Evolutionary conservation across 805 yeast species (phyloP).

Genomic region (Hermanozyma aechmeae): DNA sequence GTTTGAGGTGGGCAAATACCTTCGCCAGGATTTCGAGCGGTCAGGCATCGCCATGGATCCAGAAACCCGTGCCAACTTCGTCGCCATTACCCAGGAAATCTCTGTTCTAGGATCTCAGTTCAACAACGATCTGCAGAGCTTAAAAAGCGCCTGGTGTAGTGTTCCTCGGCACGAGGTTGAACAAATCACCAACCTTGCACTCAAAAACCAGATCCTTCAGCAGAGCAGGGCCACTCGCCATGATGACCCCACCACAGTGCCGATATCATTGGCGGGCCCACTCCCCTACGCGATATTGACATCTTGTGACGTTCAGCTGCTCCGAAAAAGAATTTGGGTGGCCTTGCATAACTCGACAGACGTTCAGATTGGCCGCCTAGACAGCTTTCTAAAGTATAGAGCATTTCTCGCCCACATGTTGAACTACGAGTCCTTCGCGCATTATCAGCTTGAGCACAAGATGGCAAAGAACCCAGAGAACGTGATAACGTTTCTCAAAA

Average conservation of each 20-base stretch:
- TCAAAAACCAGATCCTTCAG: slow-evolving; percentile 17
- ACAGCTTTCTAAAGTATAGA: slow-evolving; percentile 52
- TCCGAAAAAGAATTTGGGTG: slow-evolving; percentile 67
- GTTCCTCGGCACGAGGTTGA: slow-evolving; percentile 22
- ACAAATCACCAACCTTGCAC: slow-evolving; percentile 10
- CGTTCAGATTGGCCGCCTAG: slow-evolving; percentile 52
- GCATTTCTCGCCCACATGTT: slow-evolving; percentile 64
- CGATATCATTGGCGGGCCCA: slow-evolving; percentile 41
- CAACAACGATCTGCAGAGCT: slow-evolving; percentile 35
- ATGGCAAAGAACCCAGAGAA: slow-evolving; percentile 80
- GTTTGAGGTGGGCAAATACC: slow-evolving; percentile 66
- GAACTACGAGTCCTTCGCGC: slow-evolving; percentile 62
- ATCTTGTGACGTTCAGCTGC: slow-evolving; percentile 42
- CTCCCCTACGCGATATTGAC: slow-evolving; percentile 58
- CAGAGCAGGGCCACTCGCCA: background rate
- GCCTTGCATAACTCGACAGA: slow-evolving; percentile 58
- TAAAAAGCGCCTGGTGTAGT: slow-evolving; percentile 29
- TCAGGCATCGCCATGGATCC: slow-evolving; percentile 82
- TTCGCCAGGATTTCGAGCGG: slow-evolving; percentile 77
- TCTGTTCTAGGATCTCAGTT: slow-evolving; percentile 77
- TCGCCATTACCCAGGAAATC: slow-evolving; percentile 69
- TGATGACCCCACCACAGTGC: slow-evolving; percentile 1
- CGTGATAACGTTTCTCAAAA: slow-evolving; percentile 59
- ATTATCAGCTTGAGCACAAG: slow-evolving; percentile 78
- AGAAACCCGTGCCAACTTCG: slow-evolving; percentile 56